A percentile compares a stretch with the other conserved stretches of the same genome.
These are phyloP conservation scores for Leptodontidium sp. DNA, from an alignment of 2,329 filamentous ascomycete species.

Conservation along the genomic window DNA sequence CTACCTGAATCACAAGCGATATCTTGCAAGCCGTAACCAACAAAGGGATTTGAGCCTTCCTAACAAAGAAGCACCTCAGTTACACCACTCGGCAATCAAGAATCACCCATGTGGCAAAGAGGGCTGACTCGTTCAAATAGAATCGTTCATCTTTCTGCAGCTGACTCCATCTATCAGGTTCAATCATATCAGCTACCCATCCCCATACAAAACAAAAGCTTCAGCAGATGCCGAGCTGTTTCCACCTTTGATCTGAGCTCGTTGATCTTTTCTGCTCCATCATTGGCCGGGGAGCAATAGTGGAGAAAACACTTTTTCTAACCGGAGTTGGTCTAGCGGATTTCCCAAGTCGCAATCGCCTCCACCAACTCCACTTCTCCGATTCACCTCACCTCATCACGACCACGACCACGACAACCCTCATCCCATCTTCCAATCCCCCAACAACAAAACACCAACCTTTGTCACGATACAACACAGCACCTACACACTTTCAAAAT, in stretches of 20 bases:
- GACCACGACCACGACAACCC: background rate
- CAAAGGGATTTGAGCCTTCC: background rate
- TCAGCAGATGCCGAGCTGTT: background rate
- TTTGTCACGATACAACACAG: conserved; percentile 22
- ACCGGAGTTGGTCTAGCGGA: background rate
- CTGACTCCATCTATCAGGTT: background rate
- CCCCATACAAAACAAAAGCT: conserved; percentile 4
- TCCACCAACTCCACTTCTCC: conserved; percentile 12
- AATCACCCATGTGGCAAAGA: background rate
- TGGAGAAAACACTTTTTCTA: background rate
- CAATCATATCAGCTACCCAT: background rate
- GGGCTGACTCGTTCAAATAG: background rate
- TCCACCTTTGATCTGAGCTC: conserved; percentile 9
- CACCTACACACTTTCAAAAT: conserved; percentile 38
- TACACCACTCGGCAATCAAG: conserved; percentile 11
- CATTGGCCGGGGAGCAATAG: background rate
- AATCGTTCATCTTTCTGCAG: background rate
- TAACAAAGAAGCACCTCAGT: background rate
- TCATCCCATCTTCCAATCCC: conserved; percentile 1
- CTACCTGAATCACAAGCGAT: no score
- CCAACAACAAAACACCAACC: conserved; percentile 8
- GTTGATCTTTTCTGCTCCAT: background rate
- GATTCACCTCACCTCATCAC: conserved; percentile 8
- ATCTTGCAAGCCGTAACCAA: background rate
- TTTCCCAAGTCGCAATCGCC: background rate